Evolutionary conservation across 345 rosid species (phyloP).

Genomic region (Kernera saxatilis): DNA sequence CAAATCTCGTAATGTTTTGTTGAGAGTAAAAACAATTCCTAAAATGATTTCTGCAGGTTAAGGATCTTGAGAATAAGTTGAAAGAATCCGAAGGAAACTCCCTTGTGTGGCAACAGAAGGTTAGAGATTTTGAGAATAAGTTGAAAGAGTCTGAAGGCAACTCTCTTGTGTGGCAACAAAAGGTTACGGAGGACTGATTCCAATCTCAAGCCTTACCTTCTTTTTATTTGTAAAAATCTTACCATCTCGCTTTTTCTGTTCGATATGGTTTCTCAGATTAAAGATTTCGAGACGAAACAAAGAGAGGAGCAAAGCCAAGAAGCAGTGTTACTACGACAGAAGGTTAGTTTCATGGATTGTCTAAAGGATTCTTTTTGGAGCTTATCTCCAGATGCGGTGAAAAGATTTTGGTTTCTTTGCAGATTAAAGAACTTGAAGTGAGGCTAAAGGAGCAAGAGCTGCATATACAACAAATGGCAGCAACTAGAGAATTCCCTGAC

Average conservation of each 20-base stretch:
- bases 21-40: background rate
- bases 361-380: background rate
- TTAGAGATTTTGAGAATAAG: conserved; percentile 64
- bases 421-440: conserved; percentile 85
- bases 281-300: conserved; percentile 58
- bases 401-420: background rate
- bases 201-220: background rate
- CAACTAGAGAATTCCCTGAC: conserved; percentile 36
- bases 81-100: conserved; percentile 50
- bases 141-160: conserved; percentile 52
- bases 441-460: conserved; percentile 70
- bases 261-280: conserved; percentile 40
- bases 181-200: conserved; percentile 38
- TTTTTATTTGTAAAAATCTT: background rate
- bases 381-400: background rate
- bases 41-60: conserved; percentile 39
- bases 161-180: conserved; percentile 46
- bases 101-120: conserved; percentile 55
- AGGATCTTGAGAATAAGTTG: conserved; percentile 65
- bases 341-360: conserved; percentile 31
- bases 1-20: background rate
- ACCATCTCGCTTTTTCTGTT: background rate
- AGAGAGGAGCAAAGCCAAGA: conserved; percentile 58
- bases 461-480: conserved; percentile 37
- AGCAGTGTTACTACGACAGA: conserved; percentile 41